Evolutionary conservation across 2,329 filamentous ascomycete species (phyloP).

Genomic region (Dothideomycetidae sp.): DNA sequence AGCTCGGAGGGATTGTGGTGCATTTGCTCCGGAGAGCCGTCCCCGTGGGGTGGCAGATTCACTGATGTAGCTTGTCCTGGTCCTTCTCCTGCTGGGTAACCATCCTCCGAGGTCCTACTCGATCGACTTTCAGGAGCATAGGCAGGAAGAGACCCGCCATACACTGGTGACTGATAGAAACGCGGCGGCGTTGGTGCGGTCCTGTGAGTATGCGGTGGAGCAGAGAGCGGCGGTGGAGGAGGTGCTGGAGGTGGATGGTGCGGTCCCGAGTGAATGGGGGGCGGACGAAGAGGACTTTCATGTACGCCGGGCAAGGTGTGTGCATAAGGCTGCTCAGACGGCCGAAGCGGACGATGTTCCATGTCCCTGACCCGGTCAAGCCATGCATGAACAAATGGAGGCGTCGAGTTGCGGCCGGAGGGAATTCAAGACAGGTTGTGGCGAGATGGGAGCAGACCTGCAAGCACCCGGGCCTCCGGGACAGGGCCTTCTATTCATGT

Average conservation of each 20-base stretch:
- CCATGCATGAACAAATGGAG: conserved; percentile 7
- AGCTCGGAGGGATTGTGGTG: conserved; percentile 23
- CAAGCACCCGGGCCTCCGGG: neutral
- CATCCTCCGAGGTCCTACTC: conserved; percentile 17
- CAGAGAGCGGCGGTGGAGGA: conserved; percentile 8
- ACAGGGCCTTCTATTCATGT: neutral
- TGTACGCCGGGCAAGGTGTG: conserved; percentile 9
- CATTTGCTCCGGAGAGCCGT: conserved; percentile 19
- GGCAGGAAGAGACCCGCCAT: conserved; percentile 17
- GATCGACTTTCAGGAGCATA: conserved; percentile 17
- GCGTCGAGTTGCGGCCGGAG: conserved; percentile 5
- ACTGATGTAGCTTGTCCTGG: conserved; percentile 25
- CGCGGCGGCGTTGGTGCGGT: conserved; percentile 8
- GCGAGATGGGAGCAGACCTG: neutral
- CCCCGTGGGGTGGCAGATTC: conserved; percentile 21
- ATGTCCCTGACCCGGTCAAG: conserved; percentile 8
- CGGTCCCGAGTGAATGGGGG: neutral
- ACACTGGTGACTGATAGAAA: conserved; percentile 12
- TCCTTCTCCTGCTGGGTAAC: conserved; percentile 17
- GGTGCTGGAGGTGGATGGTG: conserved; percentile 4
- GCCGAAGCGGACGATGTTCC: conserved; percentile 6
- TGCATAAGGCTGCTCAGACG: conserved; percentile 1
- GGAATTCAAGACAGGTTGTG: neutral
- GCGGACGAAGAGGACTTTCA: too few species aligned
- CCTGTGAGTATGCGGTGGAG: conserved; percentile 6